phyloP scores from a whole-genome alignment of 495 filamentous ascomycete genomes.

The Aspergillus incahuasiensis region DNA sequence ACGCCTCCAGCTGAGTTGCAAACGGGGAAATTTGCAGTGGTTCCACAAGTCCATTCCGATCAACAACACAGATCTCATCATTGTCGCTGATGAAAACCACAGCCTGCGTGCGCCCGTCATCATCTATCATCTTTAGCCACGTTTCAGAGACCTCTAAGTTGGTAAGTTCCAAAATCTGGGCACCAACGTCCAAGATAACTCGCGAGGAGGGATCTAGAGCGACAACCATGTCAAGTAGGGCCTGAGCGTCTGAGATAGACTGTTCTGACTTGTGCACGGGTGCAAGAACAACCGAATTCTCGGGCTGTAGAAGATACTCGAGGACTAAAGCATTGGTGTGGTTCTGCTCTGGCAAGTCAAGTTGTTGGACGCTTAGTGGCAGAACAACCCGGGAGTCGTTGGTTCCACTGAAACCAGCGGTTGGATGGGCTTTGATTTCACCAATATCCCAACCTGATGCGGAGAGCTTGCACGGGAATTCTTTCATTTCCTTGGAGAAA shows the following conservation, averaged over 20 bases:
- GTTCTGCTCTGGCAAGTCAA: conserved; percentile 50
- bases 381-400: conserved; percentile 59
- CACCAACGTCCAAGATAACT: conserved; percentile 71
- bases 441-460: conserved; percentile 66
- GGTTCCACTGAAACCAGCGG: conserved; percentile 69
- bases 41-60: conserved; percentile 44
- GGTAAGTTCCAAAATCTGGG: conserved; percentile 61
- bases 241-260: conserved; percentile 25
- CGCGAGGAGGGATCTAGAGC: conserved; percentile 34
- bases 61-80: conserved; percentile 43
- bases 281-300: conserved; percentile 45
- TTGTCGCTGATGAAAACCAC: conserved; percentile 46
- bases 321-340: conserved; percentile 66
- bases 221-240: conserved; percentile 43
- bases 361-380: conserved; percentile 51
- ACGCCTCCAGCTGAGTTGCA: conserved; percentile 52
- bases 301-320: conserved; percentile 47
- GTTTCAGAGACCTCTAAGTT: conserved; percentile 50
- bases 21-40: conserved; percentile 58
- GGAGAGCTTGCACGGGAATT: conserved; percentile 62
- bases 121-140: conserved; percentile 38
- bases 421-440: conserved; percentile 40
- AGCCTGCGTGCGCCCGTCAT: conserved; percentile 25
- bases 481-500: conserved; percentile 61
- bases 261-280: neutral